Base-by-base conservation (phyloP, 306 rosid genomes). In the Hylodesmum podocarpum region DNA sequence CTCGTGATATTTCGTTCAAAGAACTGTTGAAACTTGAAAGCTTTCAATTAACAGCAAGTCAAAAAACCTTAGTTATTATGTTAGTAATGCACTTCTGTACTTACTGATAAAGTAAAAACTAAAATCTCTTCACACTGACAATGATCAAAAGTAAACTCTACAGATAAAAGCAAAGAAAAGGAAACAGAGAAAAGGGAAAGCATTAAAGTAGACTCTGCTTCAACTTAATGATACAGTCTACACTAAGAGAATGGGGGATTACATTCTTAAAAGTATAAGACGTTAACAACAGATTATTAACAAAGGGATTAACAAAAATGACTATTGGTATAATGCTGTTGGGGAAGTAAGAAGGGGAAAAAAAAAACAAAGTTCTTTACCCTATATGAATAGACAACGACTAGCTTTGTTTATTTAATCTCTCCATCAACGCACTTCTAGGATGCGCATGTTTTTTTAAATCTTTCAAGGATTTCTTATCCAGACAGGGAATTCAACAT, bases 401-500 rank as follows among this genome's bases (percentile, higher is more conserved):
- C 19, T 27, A 44, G 18, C 33, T n/a, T 41, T 58, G 46, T 66
- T 73, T 39, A 19, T 24, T 36, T 71, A 24, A 31, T 31, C 64
- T 51, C 15, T 55, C 53, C 24, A 6, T 18, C 29, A 37, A 18
- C 28, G 8, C 8, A 22, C 22, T 59, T 2, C 16, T 19, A 14
- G 24, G 2, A 21, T 19, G 1, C 6, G 63, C 34, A 3, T 28
- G 75, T 6, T 6, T 69, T 40, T 36, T 51, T 51, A 63, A 19
- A 28, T 46, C n/a, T 11, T 18, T 36, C 36, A 81, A 68, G 57
- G 79, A 31, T 57, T 57, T 27, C 19, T 57, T 57, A 57, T 14
- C 61, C 22, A 37, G 49, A 46, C 59, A 46, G 39, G 46, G n/a
- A 75, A 80, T 31, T 41, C 19, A 68, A 78, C 18, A 63, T 50